Percentiles rank a stretch among this genome's conserved stretches.
Evolutionary conservation across 495 filamentous ascomycete species (phyloP).

Genomic region (Filosporella fistucella): DNA sequence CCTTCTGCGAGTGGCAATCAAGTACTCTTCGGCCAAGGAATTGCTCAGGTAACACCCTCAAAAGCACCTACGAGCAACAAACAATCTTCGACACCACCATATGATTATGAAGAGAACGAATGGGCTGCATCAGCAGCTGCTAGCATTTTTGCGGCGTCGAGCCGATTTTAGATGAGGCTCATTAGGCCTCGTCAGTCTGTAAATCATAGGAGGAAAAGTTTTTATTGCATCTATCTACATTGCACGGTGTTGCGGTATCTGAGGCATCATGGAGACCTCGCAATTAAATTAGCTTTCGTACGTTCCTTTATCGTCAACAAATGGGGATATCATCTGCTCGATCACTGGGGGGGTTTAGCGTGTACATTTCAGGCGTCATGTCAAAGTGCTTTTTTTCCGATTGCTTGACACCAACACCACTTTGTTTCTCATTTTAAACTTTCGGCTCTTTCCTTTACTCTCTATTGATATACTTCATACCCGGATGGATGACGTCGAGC

Average conservation of each 20-base stretch:
- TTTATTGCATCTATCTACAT: slow-evolving; percentile 26
- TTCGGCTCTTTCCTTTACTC: no score
- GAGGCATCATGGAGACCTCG: slow-evolving; percentile 23
- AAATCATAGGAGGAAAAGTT: slow-evolving; percentile 25
- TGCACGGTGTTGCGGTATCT: slow-evolving; percentile 29
- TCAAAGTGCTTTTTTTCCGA: slow-evolving; percentile 15
- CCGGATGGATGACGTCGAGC: background rate
- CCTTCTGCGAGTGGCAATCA: slow-evolving; percentile 78
- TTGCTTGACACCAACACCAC: slow-evolving; percentile 29
- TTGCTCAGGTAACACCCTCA: slow-evolving; percentile 51
- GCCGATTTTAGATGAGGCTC: slow-evolving; percentile 37
- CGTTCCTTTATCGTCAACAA: slow-evolving; percentile 28
- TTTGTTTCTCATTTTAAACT: no score
- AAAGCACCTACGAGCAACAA: slow-evolving; percentile 48
- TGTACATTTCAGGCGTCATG: slow-evolving; percentile 26
- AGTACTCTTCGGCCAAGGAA: slow-evolving; percentile 53
- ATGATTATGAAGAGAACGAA: slow-evolving; percentile 70
- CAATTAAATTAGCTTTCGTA: slow-evolving; percentile 13
- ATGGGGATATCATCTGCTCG: slow-evolving; percentile 22
- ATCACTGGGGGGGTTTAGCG: slow-evolving; percentile 24
- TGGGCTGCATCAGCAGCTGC: slow-evolving; percentile 79
- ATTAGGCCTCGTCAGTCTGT: slow-evolving; percentile 13
- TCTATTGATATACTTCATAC: slow-evolving; percentile 6
- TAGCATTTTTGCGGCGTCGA: slow-evolving; percentile 68
- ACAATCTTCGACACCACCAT: slow-evolving; percentile 80